Evolutionary conservation across 768 basidiomycete genomes (phyloP), one percentile per base, ranked within the genome.

Genomic region (Rhizopogon rudus): DNA sequence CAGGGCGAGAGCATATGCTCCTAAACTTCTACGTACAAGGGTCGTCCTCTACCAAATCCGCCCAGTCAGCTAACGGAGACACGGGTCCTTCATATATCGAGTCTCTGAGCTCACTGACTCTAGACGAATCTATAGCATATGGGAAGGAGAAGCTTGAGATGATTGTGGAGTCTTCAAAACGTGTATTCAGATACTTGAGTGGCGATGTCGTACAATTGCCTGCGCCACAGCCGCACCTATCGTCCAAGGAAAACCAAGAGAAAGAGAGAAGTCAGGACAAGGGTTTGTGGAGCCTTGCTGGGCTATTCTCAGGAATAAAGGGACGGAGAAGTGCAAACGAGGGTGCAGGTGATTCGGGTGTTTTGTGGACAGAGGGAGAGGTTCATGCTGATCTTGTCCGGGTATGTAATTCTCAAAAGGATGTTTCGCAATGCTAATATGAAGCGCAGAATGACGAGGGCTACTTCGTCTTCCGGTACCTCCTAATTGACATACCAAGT

Each of bases 21-120:
- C 77, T 93, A 66, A 86, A 86, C 43, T 93, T 93, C 71, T 93
- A 86, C 61, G 77, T 93, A 28, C 81, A 89, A 73, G 84, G 83
- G 39, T 73, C 77, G 45, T 72, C 77, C 39, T 75, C 80, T 46
- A 76, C 76, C 29, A 68, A 72, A 37, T 53, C 61, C 14, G 55
- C 59, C 6, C 52, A 67, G 3, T 63, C 70, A 7, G 65, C 72
- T 5, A 77, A 79, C 14, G 61, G 61, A 48, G 51, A 57, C 42
- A 57, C 56, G 16, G 6, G 41, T 8, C 25, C 54, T 13, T 67
- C 73, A 8, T 79, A 79, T 60, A 55, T 81, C 20, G 78, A 83
- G 29, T 67, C 64, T 31, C 51, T 89, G 33, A 73, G 79, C 2
- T 77, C 82, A 20, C 61, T 87, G 58, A 81, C 83, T 1, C 68